Evolutionary conservation across 1,284 basidiomycete genomes (phyloP), one percentile per base, ranked within the genome.

Genomic region (Malassezia japonica): DNA sequence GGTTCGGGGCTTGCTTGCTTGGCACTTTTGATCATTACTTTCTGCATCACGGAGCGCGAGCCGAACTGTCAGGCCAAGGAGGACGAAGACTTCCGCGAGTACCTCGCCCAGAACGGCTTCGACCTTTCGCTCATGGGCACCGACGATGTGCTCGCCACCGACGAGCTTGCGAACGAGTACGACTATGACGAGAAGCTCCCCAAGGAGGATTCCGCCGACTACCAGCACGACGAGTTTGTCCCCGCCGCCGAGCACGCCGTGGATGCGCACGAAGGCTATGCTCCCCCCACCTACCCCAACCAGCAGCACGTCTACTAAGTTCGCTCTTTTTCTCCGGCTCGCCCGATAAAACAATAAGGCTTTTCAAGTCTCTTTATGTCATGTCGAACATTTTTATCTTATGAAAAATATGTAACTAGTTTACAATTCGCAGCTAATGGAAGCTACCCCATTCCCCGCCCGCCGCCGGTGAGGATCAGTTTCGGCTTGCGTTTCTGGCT

Each of bases 41-140:
- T 86, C 74, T 83, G 87, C 74, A 81, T 95, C 66, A 78, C 78
- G 35, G 84, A 86, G 35, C 79, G 91, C 50, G 77, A 77, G 16
- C 79, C 81, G 27, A 86, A 92, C 60, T 83, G 84, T 34, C 89
- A 91, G 85, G 74, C 75, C 20, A 77, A 80, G 39, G 87, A 90
- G 74, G 87, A 91, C 73, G 74, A 68, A 33, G 75, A 74, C 59
- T 83, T 83, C 66, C 46, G 78, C 71, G 29, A 46, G 31, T 55
- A 55, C 36, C 56, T 62, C 9, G 24, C 37, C 9, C 59, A 58
- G 20, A 62, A 70, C 31, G 65, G 65, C 35, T 72, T 63, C 45
- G 67, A 70, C 45, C 45, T 67, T 15, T 56, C 53, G 18, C 47
- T 60, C 46, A 57, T 72, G 48, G 69, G 69, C 21, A 33, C 58